Conservation (phyloP, 768 basidiomycete genomes). For the Tubosaeta sp. region DNA sequence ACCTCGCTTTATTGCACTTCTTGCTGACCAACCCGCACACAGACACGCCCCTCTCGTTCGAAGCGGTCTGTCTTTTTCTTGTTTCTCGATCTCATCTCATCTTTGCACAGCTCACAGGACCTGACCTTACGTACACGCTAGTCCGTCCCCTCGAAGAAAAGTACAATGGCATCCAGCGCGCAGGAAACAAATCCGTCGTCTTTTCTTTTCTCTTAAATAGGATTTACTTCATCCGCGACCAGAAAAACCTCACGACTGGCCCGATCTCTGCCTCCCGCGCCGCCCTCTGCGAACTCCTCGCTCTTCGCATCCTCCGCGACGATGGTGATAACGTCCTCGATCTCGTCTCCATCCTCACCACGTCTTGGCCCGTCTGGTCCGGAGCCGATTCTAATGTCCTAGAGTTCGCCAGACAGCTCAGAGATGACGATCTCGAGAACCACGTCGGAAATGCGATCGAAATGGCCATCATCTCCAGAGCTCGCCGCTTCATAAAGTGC, state of each 20-base stretch:
- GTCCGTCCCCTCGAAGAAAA: constrained; percentile 85
- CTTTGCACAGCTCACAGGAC: constrained; percentile 59
- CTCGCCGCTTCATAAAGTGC: constrained; percentile 87
- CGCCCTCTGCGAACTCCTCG: constrained; percentile 84
- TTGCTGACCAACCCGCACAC: not conserved
- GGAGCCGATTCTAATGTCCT: constrained; percentile 65
- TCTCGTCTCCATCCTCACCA: constrained; percentile 67
- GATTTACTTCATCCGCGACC: constrained; percentile 78
- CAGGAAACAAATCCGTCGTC: constrained; percentile 77
- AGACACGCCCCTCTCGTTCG: constrained; percentile 84
- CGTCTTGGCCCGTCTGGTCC: constrained; percentile 75
- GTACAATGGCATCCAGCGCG: constrained; percentile 66
- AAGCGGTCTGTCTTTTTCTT: constrained; percentile 51
- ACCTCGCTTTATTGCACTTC: not conserved
- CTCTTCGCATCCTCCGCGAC: constrained; percentile 71
- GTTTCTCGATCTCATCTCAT: constrained; percentile 6
- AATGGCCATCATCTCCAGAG: constrained; percentile 82
- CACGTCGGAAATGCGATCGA: constrained; percentile 90
- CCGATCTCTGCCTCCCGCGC: constrained; percentile 74
- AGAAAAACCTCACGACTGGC: constrained; percentile 57
- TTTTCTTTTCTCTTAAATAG: constrained; percentile 89
- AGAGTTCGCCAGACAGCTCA: constrained; percentile 54
- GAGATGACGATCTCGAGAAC: constrained; percentile 70
- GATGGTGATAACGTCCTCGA: constrained; percentile 66
- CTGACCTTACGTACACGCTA: constrained; percentile 89